A percentile compares a stretch with the other conserved stretches of the same genome.
Conservation (phyloP, 2,329 filamentous ascomycete genomes). For the Penicillium sp. region DNA sequence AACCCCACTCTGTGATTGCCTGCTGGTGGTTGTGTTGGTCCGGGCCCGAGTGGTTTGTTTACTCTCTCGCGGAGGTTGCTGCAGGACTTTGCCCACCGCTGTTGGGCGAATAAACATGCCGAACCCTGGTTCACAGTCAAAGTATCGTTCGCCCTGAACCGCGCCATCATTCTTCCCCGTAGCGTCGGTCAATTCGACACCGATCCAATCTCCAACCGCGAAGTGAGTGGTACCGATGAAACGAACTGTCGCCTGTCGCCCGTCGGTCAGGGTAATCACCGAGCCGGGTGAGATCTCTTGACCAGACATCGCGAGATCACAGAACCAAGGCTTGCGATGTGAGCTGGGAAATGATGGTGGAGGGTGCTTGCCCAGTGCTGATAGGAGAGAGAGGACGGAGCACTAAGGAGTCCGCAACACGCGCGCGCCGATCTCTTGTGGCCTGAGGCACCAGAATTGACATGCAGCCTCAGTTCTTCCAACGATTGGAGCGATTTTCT, state of each 20-base stretch:
- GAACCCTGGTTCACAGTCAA: conserved; percentile 67
- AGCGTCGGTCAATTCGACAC: conserved; percentile 78
- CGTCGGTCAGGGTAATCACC: conserved; percentile 74
- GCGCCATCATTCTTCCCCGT: conserved; percentile 92
- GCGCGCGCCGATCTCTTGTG: conserved; percentile 10
- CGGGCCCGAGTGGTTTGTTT: conserved; percentile 37
- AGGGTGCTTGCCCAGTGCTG: conserved; percentile 5
- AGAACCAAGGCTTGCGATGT: conserved; percentile 10
- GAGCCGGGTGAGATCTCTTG: conserved; percentile 57
- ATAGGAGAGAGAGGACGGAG: conserved; percentile 4
- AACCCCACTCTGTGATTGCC: conserved; percentile 13
- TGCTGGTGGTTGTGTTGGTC: conserved; percentile 29
- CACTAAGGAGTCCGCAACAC: conserved; percentile 18
- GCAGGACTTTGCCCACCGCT: conserved; percentile 57
- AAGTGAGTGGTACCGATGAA: conserved; percentile 80
- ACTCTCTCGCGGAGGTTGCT: conserved; percentile 38
- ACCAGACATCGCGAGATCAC: conserved; percentile 18
- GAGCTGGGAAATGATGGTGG: conserved; percentile 5
- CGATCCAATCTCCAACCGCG: conserved; percentile 80
- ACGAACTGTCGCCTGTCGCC: conserved; percentile 71
- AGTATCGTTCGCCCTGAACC: conserved; percentile 83
- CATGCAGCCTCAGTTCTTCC: too few species aligned
- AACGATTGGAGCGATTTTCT: too few species aligned
- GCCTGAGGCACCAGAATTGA: conserved; percentile 23
- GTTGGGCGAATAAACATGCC: conserved; percentile 84